Evolutionary conservation across 805 yeast genomes (phyloP).

Genomic region (Saccharomycopsis vini): DNA sequence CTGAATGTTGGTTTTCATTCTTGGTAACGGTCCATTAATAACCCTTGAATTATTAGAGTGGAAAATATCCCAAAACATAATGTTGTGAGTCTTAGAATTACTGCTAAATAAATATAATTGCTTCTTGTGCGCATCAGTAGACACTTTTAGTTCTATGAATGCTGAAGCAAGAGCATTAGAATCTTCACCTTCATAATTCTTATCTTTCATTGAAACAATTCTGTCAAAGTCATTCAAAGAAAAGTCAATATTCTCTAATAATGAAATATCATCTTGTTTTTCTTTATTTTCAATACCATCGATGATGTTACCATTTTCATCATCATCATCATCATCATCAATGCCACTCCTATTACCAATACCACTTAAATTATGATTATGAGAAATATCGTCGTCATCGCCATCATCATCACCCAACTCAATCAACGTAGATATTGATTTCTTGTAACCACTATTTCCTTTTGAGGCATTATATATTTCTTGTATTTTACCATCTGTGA

Average conservation of each 20-base stretch:
- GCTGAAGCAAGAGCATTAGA: background rate
- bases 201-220: background rate
- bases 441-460: background rate
- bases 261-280: background rate
- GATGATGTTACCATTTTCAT: too few relatives aligned
- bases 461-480: constrained; percentile 9
- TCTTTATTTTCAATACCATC: constrained; percentile 3
- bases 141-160: constrained; percentile 10
- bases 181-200: background rate
- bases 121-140: constrained; percentile 11
- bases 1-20: constrained; percentile 5
- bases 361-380: constrained; percentile 18
- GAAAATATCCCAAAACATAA: constrained; percentile 31
- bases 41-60: constrained; percentile 9
- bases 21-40: background rate
- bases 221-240: constrained; percentile 10
- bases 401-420: background rate
- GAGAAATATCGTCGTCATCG: background rate
- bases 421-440: background rate
- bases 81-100: constrained; percentile 11
- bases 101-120: constrained; percentile 16
- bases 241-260: background rate
- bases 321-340: constrained; percentile 20
- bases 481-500: constrained; percentile 33
- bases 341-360: constrained; percentile 25